Conservation (phyloP, 345 rosid species). For the Gossypium arboreum region DNA sequence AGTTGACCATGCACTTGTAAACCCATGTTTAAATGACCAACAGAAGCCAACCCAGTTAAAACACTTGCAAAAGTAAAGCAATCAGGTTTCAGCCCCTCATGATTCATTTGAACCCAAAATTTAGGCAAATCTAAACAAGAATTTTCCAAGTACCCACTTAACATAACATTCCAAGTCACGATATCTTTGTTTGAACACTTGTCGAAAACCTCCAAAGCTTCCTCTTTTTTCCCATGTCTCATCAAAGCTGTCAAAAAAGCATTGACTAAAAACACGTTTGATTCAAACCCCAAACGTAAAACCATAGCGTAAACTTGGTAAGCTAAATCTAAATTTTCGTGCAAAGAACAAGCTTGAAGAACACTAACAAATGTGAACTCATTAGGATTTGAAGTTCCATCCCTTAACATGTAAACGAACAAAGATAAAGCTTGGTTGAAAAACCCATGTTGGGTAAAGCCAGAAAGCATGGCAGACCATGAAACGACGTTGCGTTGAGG, state of each 20-base stretch:
- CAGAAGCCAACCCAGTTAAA: slow-evolving; percentile 39
- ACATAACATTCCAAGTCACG: slow-evolving; percentile 55
- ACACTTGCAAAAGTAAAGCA: slow-evolving; percentile 42
- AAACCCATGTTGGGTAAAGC: slow-evolving; percentile 34
- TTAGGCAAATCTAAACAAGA: slow-evolving; percentile 28
- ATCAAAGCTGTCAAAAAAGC: slow-evolving; percentile 48
- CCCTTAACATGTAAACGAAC: slow-evolving; percentile 35
- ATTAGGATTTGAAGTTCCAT: slow-evolving; percentile 33
- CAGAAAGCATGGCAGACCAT: slow-evolving; percentile 44
- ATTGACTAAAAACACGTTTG: slow-evolving; percentile 40
- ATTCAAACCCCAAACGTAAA: slow-evolving; percentile 36
- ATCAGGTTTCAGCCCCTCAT: slow-evolving; percentile 45
- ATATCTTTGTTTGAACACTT: slow-evolving; percentile 30
- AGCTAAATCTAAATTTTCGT: slow-evolving; percentile 18
- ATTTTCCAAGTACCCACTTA: slow-evolving; percentile 42
- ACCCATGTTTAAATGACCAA: slow-evolving; percentile 37
- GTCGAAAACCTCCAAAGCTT: slow-evolving; percentile 41
- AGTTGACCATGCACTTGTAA: slow-evolving; percentile 47
- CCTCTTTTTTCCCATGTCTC: slow-evolving; percentile 34
- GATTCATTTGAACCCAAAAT: slow-evolving; percentile 40
- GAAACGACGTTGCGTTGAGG: slow-evolving; percentile 44
- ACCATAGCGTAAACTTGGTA: slow-evolving; percentile 33
- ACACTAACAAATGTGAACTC: slow-evolving; percentile 47
- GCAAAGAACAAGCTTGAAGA: slow-evolving; percentile 45
- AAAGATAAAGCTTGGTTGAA: slow-evolving; percentile 29